A percentile compares a stretch with the other conserved stretches of the same genome.
Conservation (phyloP, 2,329 filamentous ascomycete species). For the Fusarium vanettenii region DNA sequence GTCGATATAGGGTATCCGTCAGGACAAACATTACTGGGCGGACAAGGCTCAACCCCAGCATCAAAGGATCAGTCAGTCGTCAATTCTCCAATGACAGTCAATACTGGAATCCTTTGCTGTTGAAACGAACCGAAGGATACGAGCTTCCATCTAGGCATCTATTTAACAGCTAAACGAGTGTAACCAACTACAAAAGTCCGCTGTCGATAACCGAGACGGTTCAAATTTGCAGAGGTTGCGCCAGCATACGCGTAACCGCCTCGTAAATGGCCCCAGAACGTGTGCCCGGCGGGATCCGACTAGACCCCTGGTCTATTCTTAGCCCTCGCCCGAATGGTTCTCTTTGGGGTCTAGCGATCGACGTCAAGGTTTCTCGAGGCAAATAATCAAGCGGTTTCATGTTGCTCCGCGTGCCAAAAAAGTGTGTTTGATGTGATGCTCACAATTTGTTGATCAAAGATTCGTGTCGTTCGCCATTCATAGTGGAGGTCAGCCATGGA, state of each 20-base stretch:
- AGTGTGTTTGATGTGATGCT: background rate
- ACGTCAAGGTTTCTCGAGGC: constrained; percentile 22
- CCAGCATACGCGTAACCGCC: constrained; percentile 40
- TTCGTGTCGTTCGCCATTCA: background rate
- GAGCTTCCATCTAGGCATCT: background rate
- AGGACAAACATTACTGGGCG: background rate
- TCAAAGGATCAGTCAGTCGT: background rate
- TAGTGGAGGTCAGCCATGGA: background rate
- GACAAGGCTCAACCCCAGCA: background rate
- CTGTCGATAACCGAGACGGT: background rate
- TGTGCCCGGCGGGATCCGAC: constrained; percentile 11
- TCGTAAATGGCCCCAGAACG: constrained; percentile 8
- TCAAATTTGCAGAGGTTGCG: constrained; percentile 26
- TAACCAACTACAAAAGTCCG: background rate
- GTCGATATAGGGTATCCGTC: background rate
- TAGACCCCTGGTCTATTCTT: constrained; percentile 27
- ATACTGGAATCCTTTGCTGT: background rate
- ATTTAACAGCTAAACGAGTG: background rate
- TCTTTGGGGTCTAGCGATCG: constrained; percentile 35
- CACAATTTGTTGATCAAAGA: background rate
- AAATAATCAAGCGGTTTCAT: background rate
- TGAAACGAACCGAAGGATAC: background rate
- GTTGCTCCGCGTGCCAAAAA: background rate
- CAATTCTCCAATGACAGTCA: background rate
- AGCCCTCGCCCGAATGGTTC: constrained; percentile 25